Conservation (phyloP, 192 early-diverging fungal genomes). For the Mortierella hygrophila region DNA sequence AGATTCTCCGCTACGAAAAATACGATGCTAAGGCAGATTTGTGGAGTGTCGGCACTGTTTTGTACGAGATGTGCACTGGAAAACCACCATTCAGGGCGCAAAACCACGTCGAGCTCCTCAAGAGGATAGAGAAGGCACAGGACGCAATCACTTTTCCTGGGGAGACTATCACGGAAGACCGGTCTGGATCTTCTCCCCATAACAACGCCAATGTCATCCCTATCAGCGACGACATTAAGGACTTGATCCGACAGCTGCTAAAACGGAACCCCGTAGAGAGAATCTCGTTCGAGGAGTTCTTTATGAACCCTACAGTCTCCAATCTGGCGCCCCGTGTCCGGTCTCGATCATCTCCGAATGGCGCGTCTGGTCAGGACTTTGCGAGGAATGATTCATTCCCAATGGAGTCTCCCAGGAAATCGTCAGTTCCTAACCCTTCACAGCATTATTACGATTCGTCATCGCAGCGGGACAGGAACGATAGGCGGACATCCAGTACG, state of each 20-base stretch:
- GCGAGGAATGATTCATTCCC: constrained; percentile 4
- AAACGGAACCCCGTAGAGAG: constrained; percentile 90
- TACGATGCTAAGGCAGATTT: constrained; percentile 97
- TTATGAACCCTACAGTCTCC: constrained; percentile 81
- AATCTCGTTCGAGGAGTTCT: constrained; percentile 95
- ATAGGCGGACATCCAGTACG: constrained; percentile 21
- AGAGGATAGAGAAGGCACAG: constrained; percentile 89
- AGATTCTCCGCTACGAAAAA: constrained; percentile 89
- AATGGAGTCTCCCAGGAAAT: neutral
- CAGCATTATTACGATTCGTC: constrained; percentile 20
- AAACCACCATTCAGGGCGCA: constrained; percentile 92
- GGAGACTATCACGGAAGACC: constrained; percentile 48
- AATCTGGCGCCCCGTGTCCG: constrained; percentile 31
- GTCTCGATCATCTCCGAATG: constrained; percentile 28
- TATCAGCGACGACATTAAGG: constrained; percentile 81
- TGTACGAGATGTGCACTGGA: constrained; percentile 95
- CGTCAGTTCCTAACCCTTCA: constrained; percentile 15
- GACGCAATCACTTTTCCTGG: constrained; percentile 92
- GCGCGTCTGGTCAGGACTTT: constrained; percentile 23
- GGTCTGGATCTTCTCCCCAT: constrained; percentile 31
- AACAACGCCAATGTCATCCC: constrained; percentile 2
- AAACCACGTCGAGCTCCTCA: constrained; percentile 93
- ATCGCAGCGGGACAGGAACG: constrained; percentile 21
- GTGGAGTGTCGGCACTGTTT: constrained; percentile 96
- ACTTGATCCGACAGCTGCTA: constrained; percentile 85